Base-by-base conservation (phyloP, 768 basidiomycete species). In the Xanthoconium purpureum region DNA sequence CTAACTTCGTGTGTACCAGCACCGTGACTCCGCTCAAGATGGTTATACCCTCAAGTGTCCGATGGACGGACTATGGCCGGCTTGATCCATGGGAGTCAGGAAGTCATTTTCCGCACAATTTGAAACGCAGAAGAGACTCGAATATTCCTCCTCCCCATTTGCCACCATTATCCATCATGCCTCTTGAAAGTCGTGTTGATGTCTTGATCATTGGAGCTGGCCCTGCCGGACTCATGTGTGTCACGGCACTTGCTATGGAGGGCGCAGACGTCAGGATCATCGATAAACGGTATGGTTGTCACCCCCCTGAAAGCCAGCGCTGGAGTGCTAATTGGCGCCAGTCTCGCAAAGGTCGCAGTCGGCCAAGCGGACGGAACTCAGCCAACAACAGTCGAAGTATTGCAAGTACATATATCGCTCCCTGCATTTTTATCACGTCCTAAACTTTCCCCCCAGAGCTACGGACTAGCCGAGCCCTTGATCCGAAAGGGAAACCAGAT, bases 141-240 rank as follows among this genome's bases (percentile, higher is more conserved):
- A 24, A 4, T 4, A 4, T 4, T 24, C 24, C 24, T 24, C 24
- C 4, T 24, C 24, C 24, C 4, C 24, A 24, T 24, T 24, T 24
- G 24, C 24, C 24, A n/a, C 32, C 29, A 33, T 2, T 29, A 46
- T 18, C 38, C 39, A 36, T 24, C 29, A 70, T 68, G 68, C 35
- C 66, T 47, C 47, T 43, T n/a, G 61, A 72, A 54, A 70, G 24
- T 24, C 24, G 24, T 24, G 24, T 24, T 24, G 24, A 24, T 24
- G 24, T 24, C 24, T 24, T 24, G 24, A 24, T 24, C 24, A 24
- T 24, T 24, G 24, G 24, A 24, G 24, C 24, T 24, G 24, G 24
- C 24, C 80, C 79, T 3, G 74, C 78, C 6, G 82, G 89, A 3
- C 68, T 89, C 2, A 88, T 91, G 86, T 85, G 84, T 58, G 82